A percentile compares a stretch with the other conserved stretches of the same genome.
These are phyloP conservation scores for Plectranthus barbatus DNA, from an alignment of 257 asterid species.

Conservation along the genomic window DNA sequence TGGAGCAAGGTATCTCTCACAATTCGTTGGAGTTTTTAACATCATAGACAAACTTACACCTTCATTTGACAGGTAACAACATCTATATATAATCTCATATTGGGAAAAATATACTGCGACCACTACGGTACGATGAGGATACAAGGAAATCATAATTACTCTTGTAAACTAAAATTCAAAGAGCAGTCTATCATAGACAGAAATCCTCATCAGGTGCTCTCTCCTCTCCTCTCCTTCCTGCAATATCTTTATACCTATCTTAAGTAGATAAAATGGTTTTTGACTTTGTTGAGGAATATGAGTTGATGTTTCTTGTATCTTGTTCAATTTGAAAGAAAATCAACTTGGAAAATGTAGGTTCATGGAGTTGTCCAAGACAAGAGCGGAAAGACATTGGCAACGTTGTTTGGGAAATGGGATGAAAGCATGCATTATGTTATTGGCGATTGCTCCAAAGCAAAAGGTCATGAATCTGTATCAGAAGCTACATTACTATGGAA, in stretches of 20 bases:
- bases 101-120: slow-evolving; percentile 90
- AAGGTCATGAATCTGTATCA: slow-evolving; percentile 44
- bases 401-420: slow-evolving; percentile 91
- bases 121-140: slow-evolving; percentile 95
- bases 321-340: background rate
- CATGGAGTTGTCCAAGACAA: slow-evolving; percentile 83
- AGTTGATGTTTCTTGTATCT: background rate
- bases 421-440: slow-evolving; percentile 75
- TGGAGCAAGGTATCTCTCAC: slow-evolving; percentile 77
- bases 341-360: slow-evolving; percentile 49
- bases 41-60: slow-evolving; percentile 5
- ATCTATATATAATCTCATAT: slow-evolving; percentile 93
- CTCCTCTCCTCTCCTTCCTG: slow-evolving; percentile 8
- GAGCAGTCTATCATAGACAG: slow-evolving; percentile 95
- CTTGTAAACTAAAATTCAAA: slow-evolving; percentile 93
- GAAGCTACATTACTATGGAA: slow-evolving; percentile 82
- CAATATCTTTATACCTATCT: background rate
- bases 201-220: slow-evolving; percentile 90
- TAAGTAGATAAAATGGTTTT: background rate
- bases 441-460: slow-evolving; percentile 67
- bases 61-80: slow-evolving; percentile 65
- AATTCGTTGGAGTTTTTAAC: background rate
- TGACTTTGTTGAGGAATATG: background rate
- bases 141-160: slow-evolving; percentile 64
- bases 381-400: slow-evolving; percentile 75